phyloP scores from a whole-genome alignment of 352 stramenopile species.

The Blastocystis sp. region DNA sequence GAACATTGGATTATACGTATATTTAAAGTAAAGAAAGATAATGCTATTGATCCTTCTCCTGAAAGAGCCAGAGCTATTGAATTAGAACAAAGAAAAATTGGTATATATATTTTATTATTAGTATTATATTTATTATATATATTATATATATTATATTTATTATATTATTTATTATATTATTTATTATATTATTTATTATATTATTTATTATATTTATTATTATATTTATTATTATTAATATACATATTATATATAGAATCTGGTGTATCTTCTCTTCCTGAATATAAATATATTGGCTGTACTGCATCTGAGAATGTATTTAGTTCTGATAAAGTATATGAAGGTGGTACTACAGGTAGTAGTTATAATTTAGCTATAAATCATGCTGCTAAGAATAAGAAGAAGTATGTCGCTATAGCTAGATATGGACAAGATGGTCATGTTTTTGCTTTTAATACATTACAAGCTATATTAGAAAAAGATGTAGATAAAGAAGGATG shows the following conservation, averaged over 20 bases:
- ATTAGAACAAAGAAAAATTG: too few species aligned
- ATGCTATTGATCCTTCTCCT: conserved; percentile 8
- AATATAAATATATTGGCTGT: conserved; percentile 54
- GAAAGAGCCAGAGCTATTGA: not conserved
- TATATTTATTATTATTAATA: too few species aligned
- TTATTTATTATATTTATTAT: too few species aligned
- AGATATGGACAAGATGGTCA: conserved; percentile 57
- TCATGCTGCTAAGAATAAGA: conserved; percentile 56
- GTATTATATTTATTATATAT: too few species aligned
- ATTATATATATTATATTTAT: too few species aligned
- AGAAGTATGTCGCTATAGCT: conserved; percentile 64
- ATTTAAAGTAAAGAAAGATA: conserved; percentile 64
- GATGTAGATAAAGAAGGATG: conserved; percentile 53
- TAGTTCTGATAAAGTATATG: conserved; percentile 62
- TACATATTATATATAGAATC: too few species aligned
- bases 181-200: too few species aligned
- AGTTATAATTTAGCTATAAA: conserved; percentile 67
- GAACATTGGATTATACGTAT: conserved; percentile 81
- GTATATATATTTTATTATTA: too few species aligned
- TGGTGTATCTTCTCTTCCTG: not conserved
- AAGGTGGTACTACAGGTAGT: conserved; percentile 57
- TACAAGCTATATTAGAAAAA: conserved; percentile 45
- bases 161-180: too few species aligned
- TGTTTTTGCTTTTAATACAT: conserved; percentile 65
- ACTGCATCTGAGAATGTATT: conserved; percentile 58